Evolutionary conservation across 441 rosid species (phyloP), one percentile per base, ranked within the genome.

Genomic region (Euphorbia schlechtendalii): DNA sequence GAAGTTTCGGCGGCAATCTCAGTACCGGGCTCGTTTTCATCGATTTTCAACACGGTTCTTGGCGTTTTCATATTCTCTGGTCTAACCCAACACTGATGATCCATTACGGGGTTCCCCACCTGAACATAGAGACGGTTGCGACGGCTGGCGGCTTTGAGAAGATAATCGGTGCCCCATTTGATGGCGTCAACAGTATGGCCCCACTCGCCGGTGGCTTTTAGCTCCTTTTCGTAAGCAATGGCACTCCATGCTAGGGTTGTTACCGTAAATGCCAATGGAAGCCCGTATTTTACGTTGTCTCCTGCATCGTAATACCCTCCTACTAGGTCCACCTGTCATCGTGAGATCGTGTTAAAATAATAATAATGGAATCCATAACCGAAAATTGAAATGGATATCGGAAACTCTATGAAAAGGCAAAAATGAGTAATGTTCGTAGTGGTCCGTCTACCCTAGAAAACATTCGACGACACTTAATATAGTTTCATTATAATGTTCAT

Each of bases 251-350:
- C 73, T 2, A 93, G 58, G 0, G 96, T 93, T 48, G 97, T 88
- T 40, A 88, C 55, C 0, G 96, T 93, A 69, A 88, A 93, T 1
- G 99, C 99, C 97, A 90, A 83, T 6, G 97, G 98, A 5, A 93
- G 67, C 32, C 96, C 95, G 15, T 83, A 93, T 69, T 93, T 88
- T 38, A 93, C 89, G 53, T 93, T 93, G 81, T 93, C 99, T 38
- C 99, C 99, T 3, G 97, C 99, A 68, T 93, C 99, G 67, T 93
- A 93, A 68, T 90, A 93, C 52, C 99, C 99, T 45, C 99, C 99
- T 0, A 65, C 73, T 28, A 93, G 87, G 73, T 93, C 93, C 70
- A 80, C 79, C 98, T 89, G 5, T 27, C 30, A 27, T 27, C 4
- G n/a, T 27, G 4, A 4, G 2, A 27, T 1, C 30, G 4, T 27